Evolutionary conservation across 2,329 filamentous ascomycete species (phyloP).

Genomic region (Neonectria sp.): DNA sequence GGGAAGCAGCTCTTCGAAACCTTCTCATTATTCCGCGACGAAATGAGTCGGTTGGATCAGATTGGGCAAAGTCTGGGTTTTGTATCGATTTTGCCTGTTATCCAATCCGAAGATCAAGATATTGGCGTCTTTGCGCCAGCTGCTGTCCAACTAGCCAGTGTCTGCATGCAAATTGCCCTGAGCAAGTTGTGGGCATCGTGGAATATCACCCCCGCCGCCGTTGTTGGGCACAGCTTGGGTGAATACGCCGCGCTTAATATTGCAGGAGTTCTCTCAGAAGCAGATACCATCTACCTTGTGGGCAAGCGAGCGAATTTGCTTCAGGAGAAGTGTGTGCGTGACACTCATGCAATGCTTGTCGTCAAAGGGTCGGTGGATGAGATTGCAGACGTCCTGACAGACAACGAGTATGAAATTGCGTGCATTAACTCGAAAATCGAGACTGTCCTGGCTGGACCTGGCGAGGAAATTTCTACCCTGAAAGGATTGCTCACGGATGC

Average conservation of each 20-base stretch:
- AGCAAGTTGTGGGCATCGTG: slow-evolving; percentile 57
- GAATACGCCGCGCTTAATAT: slow-evolving; percentile 65
- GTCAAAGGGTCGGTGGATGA: slow-evolving; percentile 44
- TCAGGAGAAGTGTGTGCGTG: slow-evolving; percentile 65
- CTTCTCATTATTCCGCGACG: slow-evolving; percentile 50
- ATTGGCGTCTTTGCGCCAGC: slow-evolving; percentile 38
- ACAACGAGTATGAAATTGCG: slow-evolving; percentile 55
- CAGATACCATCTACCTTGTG: slow-evolving; percentile 74
- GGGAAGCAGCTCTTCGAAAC: slow-evolving; percentile 52
- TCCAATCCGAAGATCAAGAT: slow-evolving; percentile 53
- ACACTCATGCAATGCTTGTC: slow-evolving; percentile 54
- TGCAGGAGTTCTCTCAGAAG: slow-evolving; percentile 73
- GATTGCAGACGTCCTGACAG: slow-evolving; percentile 24
- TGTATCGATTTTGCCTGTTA: slow-evolving; percentile 56
- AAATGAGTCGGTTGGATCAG: slow-evolving; percentile 52
- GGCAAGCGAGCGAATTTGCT: slow-evolving; percentile 71
- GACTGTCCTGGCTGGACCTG: slow-evolving; percentile 62
- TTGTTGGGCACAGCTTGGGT: slow-evolving; percentile 63
- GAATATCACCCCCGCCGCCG: slow-evolving; percentile 59
- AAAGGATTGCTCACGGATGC: slow-evolving; percentile 12
- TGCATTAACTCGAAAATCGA: slow-evolving; percentile 77
- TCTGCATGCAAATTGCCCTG: slow-evolving; percentile 60
- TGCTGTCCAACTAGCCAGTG: slow-evolving; percentile 56
- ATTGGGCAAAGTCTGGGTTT: slow-evolving; percentile 53
- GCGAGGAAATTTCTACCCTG: slow-evolving; percentile 27